These are phyloP conservation scores for Fusarium devonianum DNA, from an alignment of 2,329 filamentous ascomycete species.

Conservation along the genomic window DNA sequence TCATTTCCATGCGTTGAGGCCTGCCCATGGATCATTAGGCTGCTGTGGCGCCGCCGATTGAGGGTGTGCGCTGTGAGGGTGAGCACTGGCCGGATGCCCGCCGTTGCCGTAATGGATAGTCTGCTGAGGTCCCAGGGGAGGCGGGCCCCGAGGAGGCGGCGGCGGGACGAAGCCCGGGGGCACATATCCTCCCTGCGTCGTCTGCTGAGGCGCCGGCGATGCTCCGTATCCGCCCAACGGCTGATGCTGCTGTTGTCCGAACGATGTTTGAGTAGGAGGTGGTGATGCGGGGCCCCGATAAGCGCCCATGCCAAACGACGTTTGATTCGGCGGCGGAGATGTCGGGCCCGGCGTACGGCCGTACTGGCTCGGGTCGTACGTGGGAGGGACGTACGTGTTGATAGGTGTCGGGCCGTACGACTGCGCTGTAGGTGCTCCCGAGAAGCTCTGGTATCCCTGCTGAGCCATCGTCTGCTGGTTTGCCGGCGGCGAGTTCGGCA, in stretches of 20 bases:
- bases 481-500: slow-evolving; percentile 56
- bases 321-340: slow-evolving; percentile 70
- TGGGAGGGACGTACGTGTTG: slow-evolving; percentile 57
- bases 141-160: slow-evolving; percentile 68
- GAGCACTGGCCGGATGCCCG: slow-evolving; percentile 42
- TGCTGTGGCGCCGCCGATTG: slow-evolving; percentile 48
- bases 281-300: slow-evolving; percentile 58
- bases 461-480: slow-evolving; percentile 52
- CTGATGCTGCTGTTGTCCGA: slow-evolving; percentile 51
- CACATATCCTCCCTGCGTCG: slow-evolving; percentile 54
- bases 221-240: slow-evolving; percentile 49
- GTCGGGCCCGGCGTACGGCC: slow-evolving; percentile 65
- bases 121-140: slow-evolving; percentile 68
- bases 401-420: slow-evolving; percentile 48
- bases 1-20: slow-evolving; percentile 61
- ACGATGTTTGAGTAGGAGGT: slow-evolving; percentile 64
- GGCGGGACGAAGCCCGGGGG: slow-evolving; percentile 68
- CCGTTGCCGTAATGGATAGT: slow-evolving; percentile 62
- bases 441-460: slow-evolving; percentile 53
- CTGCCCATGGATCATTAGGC: slow-evolving; percentile 59
- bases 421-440: slow-evolving; percentile 37
- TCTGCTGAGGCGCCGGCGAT: slow-evolving; percentile 51
- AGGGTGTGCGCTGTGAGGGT: slow-evolving; percentile 45
- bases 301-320: slow-evolving; percentile 53
- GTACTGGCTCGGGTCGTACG: slow-evolving; percentile 66